A percentile compares a stretch with the other conserved stretches of the same genome.
These are phyloP conservation scores for Aspergillus indologenus DNA, from an alignment of 495 filamentous ascomycete species.

Conservation along the genomic window DNA sequence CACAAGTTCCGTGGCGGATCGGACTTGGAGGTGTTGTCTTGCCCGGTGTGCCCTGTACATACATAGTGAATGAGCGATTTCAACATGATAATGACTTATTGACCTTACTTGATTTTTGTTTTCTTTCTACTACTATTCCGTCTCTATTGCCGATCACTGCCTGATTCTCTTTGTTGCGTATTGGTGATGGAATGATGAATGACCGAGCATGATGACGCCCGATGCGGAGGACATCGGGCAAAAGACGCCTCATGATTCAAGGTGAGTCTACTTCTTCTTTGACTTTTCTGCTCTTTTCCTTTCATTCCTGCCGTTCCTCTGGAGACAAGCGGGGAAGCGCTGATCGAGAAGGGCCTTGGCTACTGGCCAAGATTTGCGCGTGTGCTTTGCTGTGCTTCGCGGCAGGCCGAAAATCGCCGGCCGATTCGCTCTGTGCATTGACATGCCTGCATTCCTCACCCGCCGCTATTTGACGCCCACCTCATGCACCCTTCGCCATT, in stretches of 20 bases:
- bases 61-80: conserved; percentile 40
- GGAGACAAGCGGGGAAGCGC: not conserved
- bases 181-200: not conserved
- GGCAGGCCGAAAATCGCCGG: not conserved
- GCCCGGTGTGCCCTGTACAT: conserved; percentile 30
- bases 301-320: not conserved
- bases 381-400: not conserved
- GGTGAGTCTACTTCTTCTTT: conserved; percentile 6
- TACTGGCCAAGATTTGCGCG: not conserved
- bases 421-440: not conserved
- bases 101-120: conserved; percentile 10
- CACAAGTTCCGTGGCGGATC: not conserved
- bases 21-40: conserved; percentile 20
- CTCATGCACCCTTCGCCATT: not conserved
- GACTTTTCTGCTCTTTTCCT: not conserved
- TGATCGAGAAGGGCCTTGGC: not conserved
- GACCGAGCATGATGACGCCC: not conserved
- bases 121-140: conserved; percentile 20
- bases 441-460: not conserved
- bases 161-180: not conserved
- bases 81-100: conserved; percentile 24
- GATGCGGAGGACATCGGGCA: not conserved
- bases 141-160: not conserved
- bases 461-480: not conserved
- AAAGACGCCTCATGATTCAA: not conserved